These are phyloP conservation scores for Leccinum arenicola DNA, from an alignment of 768 basidiomycete genomes.

Conservation along the genomic window DNA sequence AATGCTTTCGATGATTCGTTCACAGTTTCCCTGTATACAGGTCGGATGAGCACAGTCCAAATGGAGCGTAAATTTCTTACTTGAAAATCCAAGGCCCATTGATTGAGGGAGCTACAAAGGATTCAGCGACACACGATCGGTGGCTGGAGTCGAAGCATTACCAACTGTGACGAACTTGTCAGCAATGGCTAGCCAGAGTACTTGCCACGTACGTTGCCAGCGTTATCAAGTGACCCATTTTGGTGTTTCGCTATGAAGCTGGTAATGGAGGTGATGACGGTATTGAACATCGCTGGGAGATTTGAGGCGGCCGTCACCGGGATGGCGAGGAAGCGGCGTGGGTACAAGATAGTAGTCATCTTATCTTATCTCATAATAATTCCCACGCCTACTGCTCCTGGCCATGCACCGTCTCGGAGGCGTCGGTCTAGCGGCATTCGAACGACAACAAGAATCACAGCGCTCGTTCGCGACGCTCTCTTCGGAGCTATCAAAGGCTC, in stretches of 20 bases:
- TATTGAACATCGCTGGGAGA: neutral
- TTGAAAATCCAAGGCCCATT: constrained; percentile 96
- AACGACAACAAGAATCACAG: neutral
- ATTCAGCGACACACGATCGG: constrained; percentile 16
- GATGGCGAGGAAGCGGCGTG: neutral
- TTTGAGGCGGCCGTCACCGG: neutral
- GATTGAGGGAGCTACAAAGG: constrained; percentile 76
- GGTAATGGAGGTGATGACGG: neutral
- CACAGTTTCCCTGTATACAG: constrained; percentile 75
- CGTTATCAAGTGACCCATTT: constrained; percentile 84
- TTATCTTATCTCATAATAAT: constrained; percentile 16
- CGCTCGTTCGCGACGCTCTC: neutral
- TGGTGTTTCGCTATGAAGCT: neutral
- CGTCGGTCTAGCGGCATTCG: neutral
- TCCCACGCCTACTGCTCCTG: neutral
- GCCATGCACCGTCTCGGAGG: neutral
- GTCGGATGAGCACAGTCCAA: neutral
- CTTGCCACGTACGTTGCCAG: constrained; percentile 69
- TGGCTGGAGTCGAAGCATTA: constrained; percentile 5
- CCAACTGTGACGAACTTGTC: constrained; percentile 21
- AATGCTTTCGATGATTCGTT: constrained; percentile 88
- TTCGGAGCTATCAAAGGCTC: neutral
- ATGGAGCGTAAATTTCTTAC: constrained; percentile 37
- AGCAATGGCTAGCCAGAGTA: neutral
- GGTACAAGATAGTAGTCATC: neutral